Percentiles rank a stretch among this genome's conserved stretches.
These are phyloP conservation scores for Talaromyces marneffei DNA, from an alignment of 2,329 filamentous ascomycete species.

Conservation along the genomic window DNA sequence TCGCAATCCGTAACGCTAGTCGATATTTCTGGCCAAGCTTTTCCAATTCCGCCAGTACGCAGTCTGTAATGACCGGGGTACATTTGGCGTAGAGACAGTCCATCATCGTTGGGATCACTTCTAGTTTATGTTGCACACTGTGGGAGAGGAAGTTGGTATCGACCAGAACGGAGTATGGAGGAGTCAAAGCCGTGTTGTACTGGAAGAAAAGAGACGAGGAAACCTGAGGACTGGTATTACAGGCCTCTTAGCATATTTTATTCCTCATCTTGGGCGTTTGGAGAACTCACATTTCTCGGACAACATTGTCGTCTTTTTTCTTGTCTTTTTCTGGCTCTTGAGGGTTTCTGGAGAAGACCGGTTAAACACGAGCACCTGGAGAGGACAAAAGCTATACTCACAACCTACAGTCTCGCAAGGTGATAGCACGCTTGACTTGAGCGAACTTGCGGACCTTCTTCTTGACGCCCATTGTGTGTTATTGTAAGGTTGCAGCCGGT, in stretches of 20 bases:
- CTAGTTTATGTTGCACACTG: slow-evolving; percentile 85
- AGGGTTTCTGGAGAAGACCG: slow-evolving; percentile 50
- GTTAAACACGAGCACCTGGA: not conserved
- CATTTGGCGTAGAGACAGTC: slow-evolving; percentile 89
- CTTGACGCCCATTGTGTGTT: slow-evolving; percentile 67
- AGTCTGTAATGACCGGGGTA: slow-evolving; percentile 78
- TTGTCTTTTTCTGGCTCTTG: slow-evolving; percentile 61
- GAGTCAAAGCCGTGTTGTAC: slow-evolving; percentile 78
- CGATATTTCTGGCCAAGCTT: slow-evolving; percentile 86
- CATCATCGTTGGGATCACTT: slow-evolving; percentile 83
- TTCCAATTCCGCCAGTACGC: slow-evolving; percentile 78
- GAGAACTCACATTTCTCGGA: slow-evolving; percentile 61
- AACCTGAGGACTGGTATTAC: slow-evolving; percentile 58
- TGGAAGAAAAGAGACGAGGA: slow-evolving; percentile 82
- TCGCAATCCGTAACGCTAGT: slow-evolving; percentile 75
- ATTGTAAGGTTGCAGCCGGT: not conserved
- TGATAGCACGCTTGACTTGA: slow-evolving; percentile 74
- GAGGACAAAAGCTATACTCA: slow-evolving; percentile 17
- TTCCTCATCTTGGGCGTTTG: not conserved
- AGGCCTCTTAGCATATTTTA: not conserved
- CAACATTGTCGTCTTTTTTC: slow-evolving; percentile 58
- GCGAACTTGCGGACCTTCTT: slow-evolving; percentile 94
- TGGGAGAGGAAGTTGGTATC: slow-evolving; percentile 90
- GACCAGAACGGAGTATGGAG: slow-evolving; percentile 73
- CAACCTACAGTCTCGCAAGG: slow-evolving; percentile 70